These are phyloP conservation scores for Bipolaris gigantea DNA, from an alignment of 2,329 filamentous ascomycete species.

Conservation along the genomic window DNA sequence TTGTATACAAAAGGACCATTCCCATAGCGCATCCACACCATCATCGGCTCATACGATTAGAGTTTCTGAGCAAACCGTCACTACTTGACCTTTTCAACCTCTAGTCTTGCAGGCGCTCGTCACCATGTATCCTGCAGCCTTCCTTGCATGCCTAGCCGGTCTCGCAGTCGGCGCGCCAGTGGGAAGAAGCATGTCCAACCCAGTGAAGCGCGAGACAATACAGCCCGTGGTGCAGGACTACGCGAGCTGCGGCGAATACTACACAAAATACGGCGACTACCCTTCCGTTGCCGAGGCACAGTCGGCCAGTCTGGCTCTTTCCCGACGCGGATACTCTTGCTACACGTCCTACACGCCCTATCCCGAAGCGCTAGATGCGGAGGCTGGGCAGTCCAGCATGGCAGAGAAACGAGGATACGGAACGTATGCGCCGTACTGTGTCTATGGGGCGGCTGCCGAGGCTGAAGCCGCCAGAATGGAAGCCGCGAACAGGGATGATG, in stretches of 20 bases:
- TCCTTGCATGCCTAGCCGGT: slow-evolving; percentile 14
- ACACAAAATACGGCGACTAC: slow-evolving; percentile 1
- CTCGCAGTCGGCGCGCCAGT: slow-evolving; percentile 16
- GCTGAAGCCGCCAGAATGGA: background rate
- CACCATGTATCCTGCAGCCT: slow-evolving; percentile 21
- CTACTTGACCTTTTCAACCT: background rate
- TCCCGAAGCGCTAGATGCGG: background rate
- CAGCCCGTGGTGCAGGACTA: background rate
- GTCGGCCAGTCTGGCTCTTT: background rate
- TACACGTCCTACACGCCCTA: background rate
- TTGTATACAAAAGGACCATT: slow-evolving; percentile 13
- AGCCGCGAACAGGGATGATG: background rate
- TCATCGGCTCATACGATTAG: background rate
- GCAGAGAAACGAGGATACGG: slow-evolving; percentile 1
- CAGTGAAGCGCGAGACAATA: background rate
- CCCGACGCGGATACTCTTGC: background rate
- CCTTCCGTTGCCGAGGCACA: background rate
- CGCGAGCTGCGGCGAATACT: background rate
- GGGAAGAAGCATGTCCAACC: slow-evolving; percentile 3
- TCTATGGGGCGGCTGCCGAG: slow-evolving; percentile 1
- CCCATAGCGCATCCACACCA: background rate
- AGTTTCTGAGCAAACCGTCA: background rate
- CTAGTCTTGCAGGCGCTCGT: background rate
- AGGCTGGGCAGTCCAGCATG: background rate
- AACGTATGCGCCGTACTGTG: background rate